phyloP scores from a whole-genome alignment of 108 stramenopile species.

The Phaeodactylum tricornutum region DNA sequence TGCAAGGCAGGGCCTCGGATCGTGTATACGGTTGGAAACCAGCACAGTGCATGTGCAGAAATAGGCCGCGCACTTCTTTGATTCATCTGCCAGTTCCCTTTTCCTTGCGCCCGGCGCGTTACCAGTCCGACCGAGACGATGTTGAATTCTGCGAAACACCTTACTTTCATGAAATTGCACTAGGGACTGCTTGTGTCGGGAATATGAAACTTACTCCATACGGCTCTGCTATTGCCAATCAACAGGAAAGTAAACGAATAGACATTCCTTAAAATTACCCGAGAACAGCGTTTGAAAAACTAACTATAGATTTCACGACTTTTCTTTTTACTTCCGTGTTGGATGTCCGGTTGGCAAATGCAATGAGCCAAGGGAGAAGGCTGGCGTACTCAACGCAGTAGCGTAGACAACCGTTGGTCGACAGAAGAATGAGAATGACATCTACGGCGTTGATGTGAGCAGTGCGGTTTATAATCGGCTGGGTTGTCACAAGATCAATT shows the following conservation, averaged over 20 bases:
- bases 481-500: not conserved
- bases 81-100: constrained; percentile 74
- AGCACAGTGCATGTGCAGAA: constrained; percentile 15
- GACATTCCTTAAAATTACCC: not conserved
- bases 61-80: constrained; percentile 10
- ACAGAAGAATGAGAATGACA: constrained; percentile 11
- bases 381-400: not conserved
- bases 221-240: constrained; percentile 8
- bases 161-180: constrained; percentile 54
- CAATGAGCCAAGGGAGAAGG: constrained; percentile 7
- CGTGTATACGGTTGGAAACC: constrained; percentile 59
- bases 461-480: not conserved
- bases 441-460: constrained; percentile 5
- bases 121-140: constrained; percentile 45
- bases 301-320: constrained; percentile 3
- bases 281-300: not conserved
- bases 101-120: constrained; percentile 31
- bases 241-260: not conserved
- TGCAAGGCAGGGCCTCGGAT: constrained; percentile 28
- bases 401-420: constrained; percentile 3
- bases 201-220: constrained; percentile 60
- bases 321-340: constrained; percentile 1
- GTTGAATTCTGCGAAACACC: constrained; percentile 50
- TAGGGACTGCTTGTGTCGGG: constrained; percentile 33
- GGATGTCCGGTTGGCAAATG: constrained; percentile 12